Evolutionary conservation across 257 asterid genomes (phyloP).

Genomic region (Cynanchum wilfordii): DNA sequence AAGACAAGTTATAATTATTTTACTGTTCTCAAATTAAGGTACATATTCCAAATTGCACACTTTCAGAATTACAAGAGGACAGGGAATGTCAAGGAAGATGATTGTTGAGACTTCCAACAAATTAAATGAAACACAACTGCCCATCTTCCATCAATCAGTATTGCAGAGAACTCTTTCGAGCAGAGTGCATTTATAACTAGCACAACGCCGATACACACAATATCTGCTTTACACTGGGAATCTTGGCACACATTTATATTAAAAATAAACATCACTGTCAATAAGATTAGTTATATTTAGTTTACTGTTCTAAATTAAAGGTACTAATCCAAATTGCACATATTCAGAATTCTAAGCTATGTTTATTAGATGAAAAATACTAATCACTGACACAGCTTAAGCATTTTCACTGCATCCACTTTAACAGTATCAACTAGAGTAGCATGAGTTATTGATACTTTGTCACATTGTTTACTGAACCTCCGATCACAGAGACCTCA

Average conservation of each 20-base stretch:
- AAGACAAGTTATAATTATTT: no score
- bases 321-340: no score
- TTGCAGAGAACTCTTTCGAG: constrained; percentile 33
- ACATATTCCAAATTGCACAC: no score
- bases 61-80: background rate
- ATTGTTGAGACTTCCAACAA: constrained; percentile 24
- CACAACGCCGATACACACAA: constrained; percentile 25
- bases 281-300: no score
- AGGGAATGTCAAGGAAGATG: constrained; percentile 18
- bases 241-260: no score
- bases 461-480: constrained; percentile 48
- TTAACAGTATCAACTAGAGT: background rate
- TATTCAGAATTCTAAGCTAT: no score
- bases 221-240: constrained; percentile 6
- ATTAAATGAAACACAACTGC: constrained; percentile 25
- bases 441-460: no score
- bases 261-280: no score
- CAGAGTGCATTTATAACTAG: constrained; percentile 4
- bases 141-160: constrained; percentile 20
- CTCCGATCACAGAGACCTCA: constrained; percentile 29
- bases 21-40: no score
- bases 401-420: no score
- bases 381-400: background rate
- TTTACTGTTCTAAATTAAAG: no score
- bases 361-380: no score